Base-by-base conservation (phyloP, 805 yeast species). In the Zygoascus flipseniorum region DNA sequence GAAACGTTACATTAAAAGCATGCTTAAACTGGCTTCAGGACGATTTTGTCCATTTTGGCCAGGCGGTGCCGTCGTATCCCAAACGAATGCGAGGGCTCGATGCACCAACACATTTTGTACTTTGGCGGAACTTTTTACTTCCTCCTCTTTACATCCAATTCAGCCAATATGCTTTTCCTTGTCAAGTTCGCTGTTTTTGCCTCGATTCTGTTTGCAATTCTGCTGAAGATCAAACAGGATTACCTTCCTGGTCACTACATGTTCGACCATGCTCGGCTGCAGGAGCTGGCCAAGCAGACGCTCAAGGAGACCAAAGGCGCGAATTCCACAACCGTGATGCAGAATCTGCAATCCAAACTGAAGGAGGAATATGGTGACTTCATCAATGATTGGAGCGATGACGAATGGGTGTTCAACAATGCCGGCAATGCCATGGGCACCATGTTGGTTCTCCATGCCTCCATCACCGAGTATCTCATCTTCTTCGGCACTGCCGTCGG, bases 341-440 rank as follows among this genome's bases (percentile, higher is more conserved):
- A 73, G 18, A 86, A 79, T 48, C 72, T 92, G 56, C 79, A 86
- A 35, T 75, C 76, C 1, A 75, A 71, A 35, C 67, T 90, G 55
- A 74, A 82, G 56, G 73, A 68, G 2, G 79, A 74, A 47, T 93
- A 93, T 67, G 95, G 96, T 11, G 82, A 80, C 8, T 66, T 77
- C 60, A 79, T 92, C 70, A 87, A 87, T 70, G 82, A 81, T 58
- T 76, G 85, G 60, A 80, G 83, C 66, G 74, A 76, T 50, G 85
- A 86, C 51, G 92, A 90, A 59, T 93, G 98, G 98, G 85, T 93
- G 50, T 92, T 83, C 79, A 93, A 93, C 78, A 89, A 88, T 63
- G 99, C 99, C 2, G 99, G 99, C 52, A 96, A 96, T 61, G 98
- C 99, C 51, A 93, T 93, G 99, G 77, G 77, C 39, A 82, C 89